These are phyloP conservation scores for Saccharomycopsis javanensis DNA, from an alignment of 805 yeast genomes.

Conservation along the genomic window DNA sequence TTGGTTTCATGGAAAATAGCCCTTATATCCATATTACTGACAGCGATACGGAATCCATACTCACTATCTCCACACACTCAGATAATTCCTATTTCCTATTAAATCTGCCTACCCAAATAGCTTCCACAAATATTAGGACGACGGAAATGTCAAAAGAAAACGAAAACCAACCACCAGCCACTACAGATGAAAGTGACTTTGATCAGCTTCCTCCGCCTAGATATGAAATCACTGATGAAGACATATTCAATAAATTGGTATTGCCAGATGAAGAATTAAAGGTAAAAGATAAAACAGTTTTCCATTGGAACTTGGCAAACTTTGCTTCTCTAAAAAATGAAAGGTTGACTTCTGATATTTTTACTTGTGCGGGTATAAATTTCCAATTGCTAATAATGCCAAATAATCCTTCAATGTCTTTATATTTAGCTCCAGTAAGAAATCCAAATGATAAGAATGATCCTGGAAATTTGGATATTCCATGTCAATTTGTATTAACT, in stretches of 20 bases:
- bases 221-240: not conserved
- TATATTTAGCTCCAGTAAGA: conserved; percentile 64
- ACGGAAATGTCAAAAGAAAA: not conserved
- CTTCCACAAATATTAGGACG: not conserved
- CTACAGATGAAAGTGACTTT: not conserved
- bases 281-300: conserved; percentile 23
- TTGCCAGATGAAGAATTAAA: not conserved
- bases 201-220: not conserved
- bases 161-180: not conserved
- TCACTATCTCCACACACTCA: not conserved
- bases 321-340: conserved; percentile 23
- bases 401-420: conserved; percentile 42
- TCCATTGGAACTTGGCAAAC: conserved; percentile 34
- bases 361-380: conserved; percentile 49
- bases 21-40: not conserved
- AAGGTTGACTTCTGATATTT: conserved; percentile 33
- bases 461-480: conserved; percentile 24
- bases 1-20: not conserved
- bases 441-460: conserved; percentile 29
- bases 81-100: not conserved
- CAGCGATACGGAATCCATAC: not conserved
- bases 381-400: conserved; percentile 76
- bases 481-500: conserved; percentile 75
- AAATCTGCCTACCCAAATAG: not conserved
- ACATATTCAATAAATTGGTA: not conserved